Percentiles rank a stretch among this genome's conserved stretches.
Evolutionary conservation across 805 yeast genomes (phyloP).

Genomic region (Millerago galiae): DNA sequence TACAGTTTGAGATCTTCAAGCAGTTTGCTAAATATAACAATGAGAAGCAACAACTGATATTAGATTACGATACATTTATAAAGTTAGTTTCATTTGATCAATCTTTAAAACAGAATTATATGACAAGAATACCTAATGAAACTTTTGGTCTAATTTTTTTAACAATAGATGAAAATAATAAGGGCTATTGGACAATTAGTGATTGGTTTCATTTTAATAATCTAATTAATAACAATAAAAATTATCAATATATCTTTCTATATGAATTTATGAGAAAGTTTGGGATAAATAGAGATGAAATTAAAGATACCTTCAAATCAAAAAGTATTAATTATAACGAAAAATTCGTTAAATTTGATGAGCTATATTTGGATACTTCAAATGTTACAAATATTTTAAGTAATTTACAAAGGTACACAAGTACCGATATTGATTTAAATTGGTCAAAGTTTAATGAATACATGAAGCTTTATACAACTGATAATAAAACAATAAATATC

Average conservation of each 20-base stretch:
- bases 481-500: constrained; percentile 27
- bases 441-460: constrained; percentile 27
- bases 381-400: constrained; percentile 28
- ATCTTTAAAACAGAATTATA: constrained; percentile 31
- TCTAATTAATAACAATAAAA: constrained; percentile 40
- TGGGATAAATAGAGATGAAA: constrained; percentile 24
- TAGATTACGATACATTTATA: constrained; percentile 31
- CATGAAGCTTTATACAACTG: constrained; percentile 14
- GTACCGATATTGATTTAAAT: constrained; percentile 27
- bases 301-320: constrained; percentile 9
- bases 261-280: constrained; percentile 49
- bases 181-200: constrained; percentile 58
- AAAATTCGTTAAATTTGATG: constrained; percentile 33
- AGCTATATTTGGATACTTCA: constrained; percentile 23
- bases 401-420: constrained; percentile 27
- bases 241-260: constrained; percentile 43
- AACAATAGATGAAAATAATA: constrained; percentile 66
- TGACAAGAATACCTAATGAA: constrained; percentile 44
- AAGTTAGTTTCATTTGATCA: constrained; percentile 31
- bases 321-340: constrained; percentile 33
- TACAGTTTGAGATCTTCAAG: constrained; percentile 37
- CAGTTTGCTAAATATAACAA: constrained; percentile 33
- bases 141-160: constrained; percentile 69
- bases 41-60: constrained; percentile 26
- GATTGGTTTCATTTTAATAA: constrained; percentile 76